Evolutionary conservation across 2,329 filamentous ascomycete species (phyloP).

Genomic region (Alternaria brassicae): DNA sequence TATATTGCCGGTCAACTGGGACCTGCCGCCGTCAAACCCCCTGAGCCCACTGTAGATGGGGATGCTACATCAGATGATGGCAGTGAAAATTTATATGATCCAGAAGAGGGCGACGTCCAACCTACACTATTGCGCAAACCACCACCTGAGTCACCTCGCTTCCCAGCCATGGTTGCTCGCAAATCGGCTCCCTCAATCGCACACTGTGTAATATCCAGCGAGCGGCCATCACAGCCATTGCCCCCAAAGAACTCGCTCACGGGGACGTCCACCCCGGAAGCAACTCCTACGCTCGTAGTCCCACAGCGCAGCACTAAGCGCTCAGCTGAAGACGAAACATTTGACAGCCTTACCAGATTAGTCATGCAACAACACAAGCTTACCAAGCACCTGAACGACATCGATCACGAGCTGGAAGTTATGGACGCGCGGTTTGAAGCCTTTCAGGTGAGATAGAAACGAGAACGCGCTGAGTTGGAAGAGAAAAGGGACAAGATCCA

Average conservation of each 20-base stretch:
- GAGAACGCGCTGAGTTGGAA: not conserved
- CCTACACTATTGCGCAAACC: conserved; percentile 3
- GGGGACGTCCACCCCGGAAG: not conserved
- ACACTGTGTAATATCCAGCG: not conserved
- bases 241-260: not conserved
- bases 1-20: conserved; percentile 19
- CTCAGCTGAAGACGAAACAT: conserved; percentile 18
- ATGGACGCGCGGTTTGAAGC: conserved; percentile 2
- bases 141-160: not conserved
- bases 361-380: conserved; percentile 12
- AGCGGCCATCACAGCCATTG: not conserved
- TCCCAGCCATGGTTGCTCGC: not conserved
- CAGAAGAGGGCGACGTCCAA: conserved; percentile 5
- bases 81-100: conserved; percentile 3
- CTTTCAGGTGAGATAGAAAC: conserved; percentile 13
- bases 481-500: not conserved
- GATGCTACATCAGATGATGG: not conserved
- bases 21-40: conserved; percentile 7
- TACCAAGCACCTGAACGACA: conserved; percentile 12
- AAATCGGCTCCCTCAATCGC: not conserved
- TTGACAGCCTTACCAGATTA: conserved; percentile 10
- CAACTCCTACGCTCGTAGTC: not conserved
- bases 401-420: conserved; percentile 14
- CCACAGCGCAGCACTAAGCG: conserved; percentile 8
- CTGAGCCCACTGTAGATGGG: not conserved